phyloP scores from a whole-genome alignment of 2,329 filamentous ascomycete genomes.

The Catunica adiposa region DNA sequence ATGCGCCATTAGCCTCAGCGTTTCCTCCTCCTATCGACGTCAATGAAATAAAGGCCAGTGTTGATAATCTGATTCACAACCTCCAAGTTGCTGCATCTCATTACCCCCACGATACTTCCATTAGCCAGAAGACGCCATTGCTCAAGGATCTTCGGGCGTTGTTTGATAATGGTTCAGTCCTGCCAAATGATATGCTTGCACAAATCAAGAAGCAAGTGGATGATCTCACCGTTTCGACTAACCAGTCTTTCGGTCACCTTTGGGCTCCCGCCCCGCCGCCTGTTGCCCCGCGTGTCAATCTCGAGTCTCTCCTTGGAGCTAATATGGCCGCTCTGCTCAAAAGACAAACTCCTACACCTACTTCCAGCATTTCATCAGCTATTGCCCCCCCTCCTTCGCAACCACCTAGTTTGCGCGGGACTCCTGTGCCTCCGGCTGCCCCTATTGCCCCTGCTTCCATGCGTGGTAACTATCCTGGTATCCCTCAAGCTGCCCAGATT shows the following conservation, averaged over 20 bases:
- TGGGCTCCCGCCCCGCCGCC: slow-evolving; percentile 20
- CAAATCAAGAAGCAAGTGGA: slow-evolving; percentile 74
- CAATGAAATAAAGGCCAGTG: slow-evolving; percentile 66
- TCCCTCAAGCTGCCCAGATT: slow-evolving; percentile 4
- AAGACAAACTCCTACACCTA: slow-evolving; percentile 18
- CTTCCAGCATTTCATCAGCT: background rate
- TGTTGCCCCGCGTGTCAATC: slow-evolving; percentile 23
- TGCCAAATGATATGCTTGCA: slow-evolving; percentile 67
- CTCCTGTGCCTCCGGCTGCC: background rate
- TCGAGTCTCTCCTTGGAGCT: slow-evolving; percentile 43
- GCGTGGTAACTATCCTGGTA: slow-evolving; percentile 29
- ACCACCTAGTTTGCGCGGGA: background rate
- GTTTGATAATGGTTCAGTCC: slow-evolving; percentile 58
- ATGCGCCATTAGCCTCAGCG: background rate
- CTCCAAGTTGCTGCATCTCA: slow-evolving; percentile 59
- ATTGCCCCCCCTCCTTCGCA: background rate
- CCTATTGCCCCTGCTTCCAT: slow-evolving; percentile 22
- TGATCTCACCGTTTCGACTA: slow-evolving; percentile 51
- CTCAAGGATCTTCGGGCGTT: slow-evolving; percentile 64
- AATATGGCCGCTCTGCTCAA: slow-evolving; percentile 43
- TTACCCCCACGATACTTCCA: slow-evolving; percentile 57
- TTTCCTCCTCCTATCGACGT: slow-evolving; percentile 32
- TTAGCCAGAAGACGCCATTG: slow-evolving; percentile 67
- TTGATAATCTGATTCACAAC: slow-evolving; percentile 58
- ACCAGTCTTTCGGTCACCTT: slow-evolving; percentile 28